phyloP scores from a whole-genome alignment of 2,329 filamentous ascomycete species.

The Endoconidiophora polonica region DNA sequence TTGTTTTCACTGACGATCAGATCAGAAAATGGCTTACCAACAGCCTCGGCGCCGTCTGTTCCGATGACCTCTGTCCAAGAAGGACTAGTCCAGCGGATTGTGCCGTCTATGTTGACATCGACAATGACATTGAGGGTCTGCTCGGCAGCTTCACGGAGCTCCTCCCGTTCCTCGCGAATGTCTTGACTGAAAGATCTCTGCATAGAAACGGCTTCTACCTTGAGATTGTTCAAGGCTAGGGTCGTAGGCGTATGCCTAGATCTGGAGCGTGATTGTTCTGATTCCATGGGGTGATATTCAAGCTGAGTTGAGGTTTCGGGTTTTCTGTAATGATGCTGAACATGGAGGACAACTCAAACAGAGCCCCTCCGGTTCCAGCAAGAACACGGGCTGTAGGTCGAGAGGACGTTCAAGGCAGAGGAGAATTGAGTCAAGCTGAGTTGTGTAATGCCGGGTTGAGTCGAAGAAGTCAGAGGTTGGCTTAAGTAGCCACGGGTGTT shows the following conservation, averaged over 20 bases:
- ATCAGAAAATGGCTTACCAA: conserved; percentile 63
- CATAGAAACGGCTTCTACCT: conserved; percentile 36
- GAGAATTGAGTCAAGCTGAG: no score
- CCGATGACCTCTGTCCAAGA: conserved; percentile 92
- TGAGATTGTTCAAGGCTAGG: conserved; percentile 30
- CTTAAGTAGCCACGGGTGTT: no score
- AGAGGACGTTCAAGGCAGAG: no score
- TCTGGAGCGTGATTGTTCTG: background rate
- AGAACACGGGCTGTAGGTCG: no score
- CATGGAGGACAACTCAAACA: no score
- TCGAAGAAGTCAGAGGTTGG: no score
- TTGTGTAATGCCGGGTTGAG: no score
- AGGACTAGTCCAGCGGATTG: conserved; percentile 87
- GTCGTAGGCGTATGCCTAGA: conserved; percentile 8
- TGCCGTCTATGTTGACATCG: conserved; percentile 78
- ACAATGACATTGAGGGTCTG: conserved; percentile 94
- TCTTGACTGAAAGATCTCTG: conserved; percentile 63
- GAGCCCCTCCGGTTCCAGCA: no score
- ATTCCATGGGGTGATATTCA: conserved; percentile 5
- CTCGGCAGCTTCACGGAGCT: conserved; percentile 87
- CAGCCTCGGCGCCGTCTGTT: conserved; percentile 52
- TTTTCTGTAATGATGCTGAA: no score
- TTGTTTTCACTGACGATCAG: conserved; percentile 65
- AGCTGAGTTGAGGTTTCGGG: background rate
- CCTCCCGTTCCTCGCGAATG: conserved; percentile 83